Evolutionary conservation across 257 asterid species (phyloP), one percentile per base, ranked within the genome.

Genomic region (Capsicum rhomboideum): DNA sequence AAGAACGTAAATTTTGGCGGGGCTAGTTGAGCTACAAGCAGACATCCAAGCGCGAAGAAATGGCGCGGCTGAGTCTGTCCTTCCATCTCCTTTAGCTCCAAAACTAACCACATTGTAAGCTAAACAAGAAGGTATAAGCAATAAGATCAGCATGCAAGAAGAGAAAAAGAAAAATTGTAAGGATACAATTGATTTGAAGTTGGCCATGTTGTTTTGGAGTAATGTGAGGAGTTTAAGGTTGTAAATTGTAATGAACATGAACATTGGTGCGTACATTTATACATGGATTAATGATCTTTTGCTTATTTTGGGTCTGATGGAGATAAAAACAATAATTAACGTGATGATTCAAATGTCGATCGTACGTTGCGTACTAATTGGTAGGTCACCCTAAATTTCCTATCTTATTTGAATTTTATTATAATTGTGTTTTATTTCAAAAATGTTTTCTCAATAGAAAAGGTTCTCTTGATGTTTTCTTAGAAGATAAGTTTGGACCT

Each of bases 41-140:
- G 92, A 91, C 85, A 11, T 78, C 98, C 98, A 93, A 0, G 98
- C 85, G 4, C 91, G 88, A 49, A 84, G 91, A 82, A 93, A 93
- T 1, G 93, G 87, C 16, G 82, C 26, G 0, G 94, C 92, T 0
- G 97, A 93, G 84, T 94, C 98, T 0, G 97, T 93, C 34, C 50
- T 85, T 1, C 97, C 98, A 34, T 94, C 95, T 16, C 93, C 95
- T 78, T 86, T 83, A 1, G 97, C 98, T 4, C 98, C 98, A 67
- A 59, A 94, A 9, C 56, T 10, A 7, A 90, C 90, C 1, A 94
- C 97, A 80, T 91, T 92, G 75, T 90, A 91, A 64, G 94, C 93
- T 34, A 80, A 31, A 20, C 84, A 14, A 23, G 86, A 83, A 20
- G 85, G 80, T 28, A 74, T 8, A 13, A 84, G 44, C 1, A 61